Evolutionary conservation across 2,329 filamentous ascomycete genomes (phyloP), one percentile per base, ranked within the genome.

Genomic region (Aspergillus phoenicis): DNA sequence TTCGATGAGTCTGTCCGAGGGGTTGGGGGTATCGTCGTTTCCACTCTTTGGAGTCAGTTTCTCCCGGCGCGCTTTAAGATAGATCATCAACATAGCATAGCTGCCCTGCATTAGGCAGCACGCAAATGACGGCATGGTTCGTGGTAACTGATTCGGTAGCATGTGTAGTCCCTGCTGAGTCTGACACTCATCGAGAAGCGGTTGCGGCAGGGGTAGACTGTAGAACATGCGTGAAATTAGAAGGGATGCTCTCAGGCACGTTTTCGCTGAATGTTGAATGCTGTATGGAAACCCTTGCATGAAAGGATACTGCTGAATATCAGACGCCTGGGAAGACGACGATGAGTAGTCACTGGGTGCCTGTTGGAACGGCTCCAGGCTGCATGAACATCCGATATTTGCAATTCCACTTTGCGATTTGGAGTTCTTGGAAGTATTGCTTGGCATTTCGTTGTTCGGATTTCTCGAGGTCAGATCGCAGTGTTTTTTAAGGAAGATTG

Each of bases 21-120:
- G 65, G 49, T 67, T 69, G 6, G 62, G 64, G 4, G 64, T 58
- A 8, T 59, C 51, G 3, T 71, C 69, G 58, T 59, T 66, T 8
- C 65, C 64, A 10, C 64, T 64, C 10, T 71, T 71, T 1, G 68
- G 67, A 1, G 70, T 68, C 6, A 70, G 70, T 41, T 75, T 76
- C 51, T 72, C 69, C n/a, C 77, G 72, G 11, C 74, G 73, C 8
- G 74, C 73, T 60, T 78, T 79, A 64, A 78, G 78, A 57, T 75
- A 80, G 7, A 80, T 70, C 78, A 81, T 81, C 15, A 81, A 67
- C 71, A 81, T 73, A 5, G 78, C 78, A 60, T 81, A 81, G 61
- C 78, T 80, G 43, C 76, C 75, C 62, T 81, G 79, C 78, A 81
- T 80, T 7, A 79, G 71, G 61, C 79, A 81, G 67, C 78, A 80